Base-by-base conservation (phyloP, 352 stramenopile genomes). In the Blastocystis sp. region DNA sequence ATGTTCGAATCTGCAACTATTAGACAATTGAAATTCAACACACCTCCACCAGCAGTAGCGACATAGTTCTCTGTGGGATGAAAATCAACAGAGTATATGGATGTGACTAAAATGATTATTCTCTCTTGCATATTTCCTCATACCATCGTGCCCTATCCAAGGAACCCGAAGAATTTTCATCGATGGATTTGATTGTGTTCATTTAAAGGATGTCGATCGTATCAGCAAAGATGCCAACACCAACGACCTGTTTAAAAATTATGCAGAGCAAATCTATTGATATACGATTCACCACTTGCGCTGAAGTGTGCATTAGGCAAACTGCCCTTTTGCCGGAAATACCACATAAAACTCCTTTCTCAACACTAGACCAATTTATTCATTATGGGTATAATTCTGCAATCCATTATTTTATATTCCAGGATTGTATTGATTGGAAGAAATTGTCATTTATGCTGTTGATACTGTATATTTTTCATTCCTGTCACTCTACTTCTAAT, bases 161-260 rank as follows among this genome's bases (percentile, higher is more conserved):
- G 73, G 73, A 50, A 85, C 73, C 53, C 73, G 45, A 8, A 85
- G 26, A n/a, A 85, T 69, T 65, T 62, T 65, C 73, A 85, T 85
- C 55, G 43, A 41, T 53, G 50, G 30, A 85, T 50, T n/a, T 13
- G 43, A 66, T 56, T 85, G 47, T 66, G 37, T 85, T 85, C 30
- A 55, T 30, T 85, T 85, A 18, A 34, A 65, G 54, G 73, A 85
- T 34, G 56, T 62, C 73, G 39, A 65, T 85, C 73, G 73, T 85
- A 85, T 85, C 73, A 85, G 73, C 73, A 85, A 85, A 85, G 73
- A 85, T 85, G 73, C 73, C 73, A 85, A 68, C 73, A 85, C 73
- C 73, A 85, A 37, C 39, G 73, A 62, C 30, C 73, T 66, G 53
- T 43, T 39, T 53, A 85, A 85, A 85, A 85, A 85, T 85, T 47